Base-by-base conservation (phyloP, 306 rosid genomes). In the Fragaria iinumae region DNA sequence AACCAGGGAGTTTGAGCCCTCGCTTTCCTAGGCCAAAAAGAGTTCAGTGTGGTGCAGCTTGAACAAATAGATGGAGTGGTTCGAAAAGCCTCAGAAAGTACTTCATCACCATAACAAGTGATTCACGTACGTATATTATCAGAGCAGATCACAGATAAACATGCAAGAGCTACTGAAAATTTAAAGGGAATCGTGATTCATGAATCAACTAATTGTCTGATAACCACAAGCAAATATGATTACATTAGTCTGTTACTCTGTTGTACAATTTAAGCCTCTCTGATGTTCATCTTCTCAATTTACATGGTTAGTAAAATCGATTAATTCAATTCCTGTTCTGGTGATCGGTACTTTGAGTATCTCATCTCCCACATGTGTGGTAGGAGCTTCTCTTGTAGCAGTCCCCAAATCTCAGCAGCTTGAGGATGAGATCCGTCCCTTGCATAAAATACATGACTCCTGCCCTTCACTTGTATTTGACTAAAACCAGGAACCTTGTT, bases 401-500 rank as follows among this genome's bases (percentile, higher is more conserved):
- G 71, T 25, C 45, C 29, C 56, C 83, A 74, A 60, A 81, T 74
- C 70, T 85, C 80, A 62, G 76, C 83, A 76, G 73, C 67, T 84
- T 73, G 81, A 41, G 89, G 81, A 85, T 87, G 86, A 69, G 75
- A 81, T 79, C 76, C 73, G 18, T 84, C 86, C 79, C 86, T 86
- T 53, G 55, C 87, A 29, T 76, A 69, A 68, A 85, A 88, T 21
- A 79, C 77, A 72, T 83, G 81, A 63, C 55, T 81, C 73, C 67
- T 83, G 13, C 86, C 87, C 29, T 80, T 81, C 59, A 83, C 74
- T 75, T 76, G 86, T 74, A 83, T 79, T 81, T 81, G 78, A 81
- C 91, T 81, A 79, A 38, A 81, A 11, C 87, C 91, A 18, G 84
- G 81, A 67, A 77, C 76, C 80, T 83, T 85, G 79, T 83, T 81